Evolutionary conservation across 441 rosid species (phyloP), one percentile per base, ranked within the genome.

Genomic region (Croton laevigatus): DNA sequence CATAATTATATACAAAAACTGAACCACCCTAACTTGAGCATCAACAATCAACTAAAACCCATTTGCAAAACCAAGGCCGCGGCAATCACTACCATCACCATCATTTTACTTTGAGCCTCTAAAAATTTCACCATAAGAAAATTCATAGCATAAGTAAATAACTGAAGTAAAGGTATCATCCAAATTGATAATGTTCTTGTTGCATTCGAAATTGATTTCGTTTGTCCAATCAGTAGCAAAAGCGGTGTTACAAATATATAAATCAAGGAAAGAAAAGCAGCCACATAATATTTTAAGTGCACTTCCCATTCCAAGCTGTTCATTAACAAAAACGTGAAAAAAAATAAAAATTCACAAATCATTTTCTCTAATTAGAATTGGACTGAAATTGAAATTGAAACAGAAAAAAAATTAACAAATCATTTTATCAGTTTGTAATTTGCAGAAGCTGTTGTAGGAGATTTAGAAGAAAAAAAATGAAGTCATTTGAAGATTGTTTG

Each of bases 41-140:
- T 77, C 58, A 93, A 85, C 49, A 89, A 74, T 77, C 85, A 76
- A 53, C 88, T 81, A 22, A 91, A 59, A 2, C 75, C 10, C 5
- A 79, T 71, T 70, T 93, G 98, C 59, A 65, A 23, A 20, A 82
- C 52, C 32, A 93, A 65, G 11, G 57, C 76, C 13, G 83, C 80
- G 7, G 93, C 88, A 19, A 93, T 86, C 84, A 88, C 75, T 0
- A 96, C 98, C 71, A 94, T 74, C 48, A 82, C 79, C 55, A 80
- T 83, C 0, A 94, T 91, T 74, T 81, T 89, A 84, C 97, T 94
- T 65, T 94, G 98, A 3, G 96, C 81, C 36, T 94, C 97, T 32
- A 93, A 77, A 78, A 93, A 91, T 73, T 93, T 91, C 46, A 85
- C 88, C 70, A 87, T 83, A 0, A 96, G 89, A 78, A 94, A 91